Percentiles rank a stretch among this genome's conserved stretches.
Evolutionary conservation across 768 basidiomycete genomes (phyloP).

Genomic region (Lactifluus pinguis): DNA sequence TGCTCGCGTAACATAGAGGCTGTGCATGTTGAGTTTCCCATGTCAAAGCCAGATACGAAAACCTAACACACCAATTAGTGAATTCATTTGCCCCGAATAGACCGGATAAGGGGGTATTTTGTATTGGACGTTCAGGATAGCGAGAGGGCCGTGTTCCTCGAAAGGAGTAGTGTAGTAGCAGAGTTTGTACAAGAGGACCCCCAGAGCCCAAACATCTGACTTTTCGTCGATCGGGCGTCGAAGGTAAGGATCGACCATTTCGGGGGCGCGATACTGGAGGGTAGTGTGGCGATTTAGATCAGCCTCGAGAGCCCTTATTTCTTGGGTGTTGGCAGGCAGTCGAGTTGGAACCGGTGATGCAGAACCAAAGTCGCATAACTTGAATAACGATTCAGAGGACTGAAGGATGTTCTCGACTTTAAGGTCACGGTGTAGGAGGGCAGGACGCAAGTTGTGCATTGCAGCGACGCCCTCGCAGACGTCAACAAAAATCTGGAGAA

Average conservation of each 20-base stretch:
- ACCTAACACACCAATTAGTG: slow-evolving; percentile 61
- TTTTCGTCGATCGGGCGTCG: slow-evolving; percentile 85
- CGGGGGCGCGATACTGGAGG: slow-evolving; percentile 95
- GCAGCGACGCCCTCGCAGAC: slow-evolving; percentile 94
- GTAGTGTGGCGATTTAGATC: slow-evolving; percentile 95
- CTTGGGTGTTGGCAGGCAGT: slow-evolving; percentile 69
- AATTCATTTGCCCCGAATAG: slow-evolving; percentile 76
- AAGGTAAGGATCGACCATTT: slow-evolving; percentile 91
- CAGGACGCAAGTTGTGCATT: slow-evolving; percentile 90
- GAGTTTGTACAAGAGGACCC: slow-evolving; percentile 93
- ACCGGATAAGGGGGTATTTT: slow-evolving; percentile 82
- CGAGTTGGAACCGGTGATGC: slow-evolving; percentile 63
- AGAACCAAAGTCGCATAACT: slow-evolving; percentile 97
- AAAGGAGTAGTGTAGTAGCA: slow-evolving; percentile 99
- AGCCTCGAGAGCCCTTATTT: slow-evolving; percentile 79
- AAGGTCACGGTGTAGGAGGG: slow-evolving; percentile 92
- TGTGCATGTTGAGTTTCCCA: slow-evolving; percentile 25
- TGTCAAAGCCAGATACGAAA: slow-evolving; percentile 13
- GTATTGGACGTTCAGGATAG: slow-evolving; percentile 95
- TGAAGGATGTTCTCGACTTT: slow-evolving; percentile 99
- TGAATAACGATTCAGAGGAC: slow-evolving; percentile 74
- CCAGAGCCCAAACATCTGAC: slow-evolving; percentile 96
- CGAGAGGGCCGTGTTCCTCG: slow-evolving; percentile 93
- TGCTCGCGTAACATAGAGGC: slow-evolving; percentile 91
- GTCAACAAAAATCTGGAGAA: slow-evolving; percentile 95